Evolutionary conservation across 257 asterid species (phyloP).

Genomic region (Linaria vulgaris): DNA sequence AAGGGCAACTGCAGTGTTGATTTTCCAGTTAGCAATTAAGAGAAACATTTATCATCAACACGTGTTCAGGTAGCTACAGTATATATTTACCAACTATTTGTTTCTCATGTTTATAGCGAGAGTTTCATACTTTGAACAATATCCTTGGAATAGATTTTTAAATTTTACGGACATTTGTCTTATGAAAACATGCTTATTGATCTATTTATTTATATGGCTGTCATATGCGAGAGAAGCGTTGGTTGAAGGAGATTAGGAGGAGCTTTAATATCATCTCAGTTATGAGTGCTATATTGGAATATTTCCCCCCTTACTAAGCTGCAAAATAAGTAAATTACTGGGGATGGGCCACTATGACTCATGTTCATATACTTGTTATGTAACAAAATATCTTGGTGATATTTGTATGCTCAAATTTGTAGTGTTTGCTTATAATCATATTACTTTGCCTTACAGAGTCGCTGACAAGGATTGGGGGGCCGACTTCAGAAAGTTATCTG

Average conservation of each 20-base stretch:
- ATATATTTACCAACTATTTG: not conserved
- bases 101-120: constrained; percentile 16
- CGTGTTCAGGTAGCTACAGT: constrained; percentile 64
- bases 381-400: not conserved
- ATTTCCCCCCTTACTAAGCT: not conserved
- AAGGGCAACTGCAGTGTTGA: constrained; percentile 90
- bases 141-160: constrained; percentile 9
- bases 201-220: not conserved
- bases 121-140: constrained; percentile 11
- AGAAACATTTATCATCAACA: constrained; percentile 65
- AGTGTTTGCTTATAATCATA: constrained; percentile 22
- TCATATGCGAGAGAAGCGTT: constrained; percentile 1
- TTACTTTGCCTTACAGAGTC: constrained; percentile 58
- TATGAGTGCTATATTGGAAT: not conserved
- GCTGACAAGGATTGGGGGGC: constrained; percentile 99
- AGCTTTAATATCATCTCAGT: not conserved
- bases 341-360: not conserved
- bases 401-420: constrained; percentile 8
- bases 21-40: constrained; percentile 88
- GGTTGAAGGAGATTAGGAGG: constrained; percentile 1
- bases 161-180: not conserved
- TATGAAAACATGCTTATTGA: not conserved
- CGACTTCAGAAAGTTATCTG: constrained; percentile 88
- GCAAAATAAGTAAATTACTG: not conserved
- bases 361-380: constrained; percentile 1